A percentile compares a stretch with the other conserved stretches of the same genome.
Evolutionary conservation across 106 monocot genomes (phyloP).

Genomic region (Triglochin maritima): DNA sequence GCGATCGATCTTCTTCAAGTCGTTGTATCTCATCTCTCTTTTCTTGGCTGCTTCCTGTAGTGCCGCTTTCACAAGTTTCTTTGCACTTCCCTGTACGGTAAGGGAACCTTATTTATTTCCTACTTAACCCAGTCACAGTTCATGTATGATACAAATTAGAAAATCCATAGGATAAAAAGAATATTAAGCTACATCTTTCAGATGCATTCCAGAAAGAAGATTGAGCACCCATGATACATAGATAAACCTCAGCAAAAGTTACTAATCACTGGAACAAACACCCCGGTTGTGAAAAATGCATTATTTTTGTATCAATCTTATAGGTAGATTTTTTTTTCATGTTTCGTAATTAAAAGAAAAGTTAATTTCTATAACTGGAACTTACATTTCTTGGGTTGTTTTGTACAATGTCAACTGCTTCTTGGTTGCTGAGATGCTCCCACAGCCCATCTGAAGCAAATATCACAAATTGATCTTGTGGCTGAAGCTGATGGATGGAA

Average conservation of each 20-base stretch:
- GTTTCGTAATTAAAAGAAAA: neutral
- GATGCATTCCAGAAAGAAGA: too few relatives aligned
- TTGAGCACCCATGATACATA: too few relatives aligned
- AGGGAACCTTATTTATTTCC: neutral
- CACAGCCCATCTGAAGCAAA: slow-evolving; percentile 25
- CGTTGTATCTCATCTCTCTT: slow-evolving; percentile 23
- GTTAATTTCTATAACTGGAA: neutral
- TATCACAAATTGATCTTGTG: slow-evolving; percentile 18
- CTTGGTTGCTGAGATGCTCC: slow-evolving; percentile 23
- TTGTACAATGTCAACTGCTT: slow-evolving; percentile 22
- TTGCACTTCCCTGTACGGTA: slow-evolving; percentile 14
- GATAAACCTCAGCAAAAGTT: too few relatives aligned
- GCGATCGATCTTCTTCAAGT: slow-evolving; percentile 23
- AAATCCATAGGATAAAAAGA: neutral
- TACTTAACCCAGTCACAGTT: neutral
- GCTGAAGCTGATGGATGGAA: slow-evolving; percentile 11
- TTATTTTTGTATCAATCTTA: neutral
- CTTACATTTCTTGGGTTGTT: slow-evolving; percentile 11
- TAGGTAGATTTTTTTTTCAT: neutral
- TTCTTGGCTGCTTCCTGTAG: slow-evolving; percentile 21
- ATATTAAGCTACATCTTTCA: neutral
- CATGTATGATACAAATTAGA: neutral
- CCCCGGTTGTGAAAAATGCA: too few relatives aligned
- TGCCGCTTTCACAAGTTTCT: slow-evolving; percentile 13
- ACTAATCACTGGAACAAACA: too few relatives aligned